Conservation (phyloP, 2,329 filamentous ascomycete species). For the Fusarium odoratissimum region DNA sequence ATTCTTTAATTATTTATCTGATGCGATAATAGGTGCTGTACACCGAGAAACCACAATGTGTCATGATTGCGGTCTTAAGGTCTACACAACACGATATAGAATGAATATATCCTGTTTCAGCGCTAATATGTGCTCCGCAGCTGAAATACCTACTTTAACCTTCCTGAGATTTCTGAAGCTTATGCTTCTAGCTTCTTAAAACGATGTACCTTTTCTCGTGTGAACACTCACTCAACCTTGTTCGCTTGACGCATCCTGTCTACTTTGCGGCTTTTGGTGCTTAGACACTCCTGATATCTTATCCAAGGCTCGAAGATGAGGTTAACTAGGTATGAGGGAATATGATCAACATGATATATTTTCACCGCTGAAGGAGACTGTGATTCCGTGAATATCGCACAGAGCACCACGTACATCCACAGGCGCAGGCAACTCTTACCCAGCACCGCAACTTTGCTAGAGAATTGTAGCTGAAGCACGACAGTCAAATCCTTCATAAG, state of each 20-base stretch:
- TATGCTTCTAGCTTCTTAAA: background rate
- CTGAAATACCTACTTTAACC: background rate
- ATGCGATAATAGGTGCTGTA: background rate
- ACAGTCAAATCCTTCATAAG: background rate
- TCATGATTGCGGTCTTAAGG: accelerated
- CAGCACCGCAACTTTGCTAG: background rate
- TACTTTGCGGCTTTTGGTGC: background rate
- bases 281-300: background rate
- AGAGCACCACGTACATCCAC: background rate
- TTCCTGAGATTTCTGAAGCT: background rate
- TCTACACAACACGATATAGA: accelerated
- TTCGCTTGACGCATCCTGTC: accelerated
- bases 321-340: background rate
- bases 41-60: background rate
- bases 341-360: accelerated
- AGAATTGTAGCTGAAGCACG: background rate
- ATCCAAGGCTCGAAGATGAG: accelerated
- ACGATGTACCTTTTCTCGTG: accelerated
- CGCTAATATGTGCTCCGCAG: background rate
- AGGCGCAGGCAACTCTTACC: background rate
- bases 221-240: background rate
- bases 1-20: background rate
- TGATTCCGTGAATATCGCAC: background rate
- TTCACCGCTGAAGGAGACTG: background rate
- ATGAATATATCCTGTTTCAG: background rate